A percentile compares a stretch with the other conserved stretches of the same genome.
Evolutionary conservation across 164 flowering plant genomes (phyloP).

Genomic region (Malania oleifera): DNA sequence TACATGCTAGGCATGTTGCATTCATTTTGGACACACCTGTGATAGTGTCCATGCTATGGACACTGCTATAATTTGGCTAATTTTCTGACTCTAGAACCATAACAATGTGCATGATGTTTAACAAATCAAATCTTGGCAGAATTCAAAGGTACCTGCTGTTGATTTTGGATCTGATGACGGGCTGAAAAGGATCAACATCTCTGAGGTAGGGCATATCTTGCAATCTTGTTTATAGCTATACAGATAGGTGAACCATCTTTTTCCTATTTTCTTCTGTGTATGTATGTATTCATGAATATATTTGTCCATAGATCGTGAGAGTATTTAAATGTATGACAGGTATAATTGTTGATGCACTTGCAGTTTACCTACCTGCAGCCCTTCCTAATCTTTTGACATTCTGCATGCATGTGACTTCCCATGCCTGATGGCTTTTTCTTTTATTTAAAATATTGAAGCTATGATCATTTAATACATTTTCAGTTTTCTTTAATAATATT

Average conservation of each 20-base stretch:
- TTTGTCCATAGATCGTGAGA: background rate
- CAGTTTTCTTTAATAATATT: no score
- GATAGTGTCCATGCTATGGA: no score
- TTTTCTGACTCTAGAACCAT: no score
- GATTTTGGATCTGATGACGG: conserved; percentile 64
- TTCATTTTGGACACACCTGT: no score
- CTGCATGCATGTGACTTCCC: background rate
- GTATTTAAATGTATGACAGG: background rate
- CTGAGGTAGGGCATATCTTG: conserved; percentile 48
- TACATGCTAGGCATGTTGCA: no score
- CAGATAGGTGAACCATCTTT: background rate
- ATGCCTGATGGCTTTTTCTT: background rate
- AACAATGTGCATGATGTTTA: no score
- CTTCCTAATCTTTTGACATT: background rate
- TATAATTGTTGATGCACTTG: background rate
- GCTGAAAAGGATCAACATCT: conserved; percentile 39
- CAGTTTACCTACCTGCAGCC: no score
- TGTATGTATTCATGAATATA: background rate
- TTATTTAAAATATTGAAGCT: no score
- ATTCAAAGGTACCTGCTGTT: conserved; percentile 27
- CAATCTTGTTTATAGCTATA: background rate
- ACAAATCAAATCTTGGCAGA: conserved; percentile 43
- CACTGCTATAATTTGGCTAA: no score
- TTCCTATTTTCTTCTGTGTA: background rate
- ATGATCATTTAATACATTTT: no score